Base-by-base conservation (phyloP, 805 yeast species). In the Candida coquimbonensis region DNA sequence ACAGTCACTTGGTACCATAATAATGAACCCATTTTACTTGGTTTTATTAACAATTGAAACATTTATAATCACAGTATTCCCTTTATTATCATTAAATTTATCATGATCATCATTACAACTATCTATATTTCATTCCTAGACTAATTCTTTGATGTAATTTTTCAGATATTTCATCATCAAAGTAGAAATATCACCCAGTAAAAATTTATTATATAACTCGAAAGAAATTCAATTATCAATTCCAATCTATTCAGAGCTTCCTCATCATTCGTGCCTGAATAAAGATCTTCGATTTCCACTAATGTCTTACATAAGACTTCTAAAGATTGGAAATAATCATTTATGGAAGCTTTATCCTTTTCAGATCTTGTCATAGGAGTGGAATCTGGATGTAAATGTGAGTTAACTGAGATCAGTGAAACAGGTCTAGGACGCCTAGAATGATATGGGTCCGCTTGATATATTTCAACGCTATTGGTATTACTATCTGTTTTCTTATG, bases 331-430 rank as follows among this genome's bases (percentile, higher is more conserved):
- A 50, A 38, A 25, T 48, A 50, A 4, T 49, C 50, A 11, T 33
- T 26, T 1, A 50, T 33, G 1, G 53, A 41, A 13, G 48, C 46
- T 25, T 49, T 52, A 19, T 50, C 53, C 34, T 40, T 51, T 1
- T 37, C 45, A 5, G 52, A 49, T 26, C 52, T 38, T 7, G 48
- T 21, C 1, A 21, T 39, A 8, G 52, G 44, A 14, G 31, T 27
- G 9, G 41, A 19, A 5, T 17, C 13, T 29, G 12, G 31, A 29
- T 29, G 31, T 29, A 29, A 13, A 12, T 49, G 36, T 3, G 40
- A 36, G 3, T 35, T 21, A 11, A 47, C 36, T 4, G 36, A 16
- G 19, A 17, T 16, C 6, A 16, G 6, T 2, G 36, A 33, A 16
- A 33, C 17, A 33, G 21, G 17, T 16, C 36, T 33, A n/a, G 21